Percentiles rank a stretch among this genome's conserved stretches.
Evolutionary conservation across 139 green algal species (phyloP).

Genomic region (Coccomyxa sp.): DNA sequence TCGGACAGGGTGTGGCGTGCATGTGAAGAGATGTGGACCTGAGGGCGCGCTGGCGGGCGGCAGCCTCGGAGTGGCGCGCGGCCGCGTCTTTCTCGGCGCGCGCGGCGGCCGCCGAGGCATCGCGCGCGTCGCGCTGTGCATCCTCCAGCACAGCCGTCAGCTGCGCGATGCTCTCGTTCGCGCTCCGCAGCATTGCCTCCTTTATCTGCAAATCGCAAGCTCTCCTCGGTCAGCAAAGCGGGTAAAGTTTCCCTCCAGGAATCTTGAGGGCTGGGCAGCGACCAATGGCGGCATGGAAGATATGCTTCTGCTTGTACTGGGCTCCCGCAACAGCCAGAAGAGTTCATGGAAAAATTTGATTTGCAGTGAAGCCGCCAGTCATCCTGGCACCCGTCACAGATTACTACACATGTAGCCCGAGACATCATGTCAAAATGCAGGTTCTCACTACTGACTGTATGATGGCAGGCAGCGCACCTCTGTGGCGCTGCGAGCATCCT

Average conservation of each 20-base stretch:
- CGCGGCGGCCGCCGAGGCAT: constrained; percentile 28
- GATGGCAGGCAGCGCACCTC: too few species aligned
- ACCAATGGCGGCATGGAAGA: too few species aligned
- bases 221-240: background rate
- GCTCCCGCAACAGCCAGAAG: too few species aligned
- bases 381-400: too few species aligned
- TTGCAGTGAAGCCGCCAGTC: too few species aligned
- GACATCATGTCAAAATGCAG: too few species aligned
- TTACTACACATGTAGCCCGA: too few species aligned
- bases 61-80: constrained; percentile 22
- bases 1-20: background rate
- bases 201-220: constrained; percentile 50
- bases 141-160: constrained; percentile 51
- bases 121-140: constrained; percentile 31
- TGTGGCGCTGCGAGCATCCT: too few species aligned
- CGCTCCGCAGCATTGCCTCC: constrained; percentile 66
- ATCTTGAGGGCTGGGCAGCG: background rate
- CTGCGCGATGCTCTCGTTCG: constrained; percentile 51
- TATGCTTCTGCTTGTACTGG: too few species aligned
- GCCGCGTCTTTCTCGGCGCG: constrained; percentile 38
- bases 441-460: too few species aligned
- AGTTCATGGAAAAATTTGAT: too few species aligned
- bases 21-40: background rate
- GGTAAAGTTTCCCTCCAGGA: background rate
- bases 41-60: constrained; percentile 21